Evolutionary conservation across 1,284 basidiomycete genomes (phyloP).

Genomic region (Ustilago sp.): DNA sequence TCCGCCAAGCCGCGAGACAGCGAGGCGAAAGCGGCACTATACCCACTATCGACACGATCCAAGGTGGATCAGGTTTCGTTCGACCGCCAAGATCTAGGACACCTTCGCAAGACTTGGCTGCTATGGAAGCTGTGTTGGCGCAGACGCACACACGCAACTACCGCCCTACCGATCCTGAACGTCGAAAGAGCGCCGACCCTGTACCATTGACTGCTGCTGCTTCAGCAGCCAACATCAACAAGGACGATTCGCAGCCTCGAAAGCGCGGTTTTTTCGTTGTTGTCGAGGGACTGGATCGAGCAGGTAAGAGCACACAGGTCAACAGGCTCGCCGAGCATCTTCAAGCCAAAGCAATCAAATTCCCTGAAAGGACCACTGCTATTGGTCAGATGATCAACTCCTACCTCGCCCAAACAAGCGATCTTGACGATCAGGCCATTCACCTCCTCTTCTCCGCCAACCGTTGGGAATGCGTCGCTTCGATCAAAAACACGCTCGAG

Average conservation of each 20-base stretch:
- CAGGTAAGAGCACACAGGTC: constrained; percentile 68
- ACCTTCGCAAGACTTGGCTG: constrained; percentile 46
- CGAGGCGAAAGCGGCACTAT: constrained; percentile 41
- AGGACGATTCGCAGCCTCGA: constrained; percentile 14
- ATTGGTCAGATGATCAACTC: constrained; percentile 94
- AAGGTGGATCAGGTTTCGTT: constrained; percentile 22
- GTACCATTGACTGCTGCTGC: background rate
- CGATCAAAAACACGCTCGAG: constrained; percentile 72
- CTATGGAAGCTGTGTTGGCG: constrained; percentile 44
- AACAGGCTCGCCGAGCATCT: constrained; percentile 53
- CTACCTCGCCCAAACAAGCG: constrained; percentile 83
- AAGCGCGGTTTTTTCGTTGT: constrained; percentile 66
- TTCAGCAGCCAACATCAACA: background rate
- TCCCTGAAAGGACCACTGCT: constrained; percentile 83
- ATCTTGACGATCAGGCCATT: constrained; percentile 90
- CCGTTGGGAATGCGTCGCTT: constrained; percentile 80
- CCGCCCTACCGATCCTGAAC: constrained; percentile 17
- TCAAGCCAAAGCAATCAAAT: constrained; percentile 61
- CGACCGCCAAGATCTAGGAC: constrained; percentile 39
- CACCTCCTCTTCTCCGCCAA: constrained; percentile 97
- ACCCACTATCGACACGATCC: constrained; percentile 28
- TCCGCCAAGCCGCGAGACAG: constrained; percentile 45
- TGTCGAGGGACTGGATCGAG: constrained; percentile 68
- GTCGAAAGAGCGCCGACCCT: constrained; percentile 27
- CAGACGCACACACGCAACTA: constrained; percentile 17